Conservation (phyloP, 495 filamentous ascomycete species). For the Chaetomidium leptoderma region DNA sequence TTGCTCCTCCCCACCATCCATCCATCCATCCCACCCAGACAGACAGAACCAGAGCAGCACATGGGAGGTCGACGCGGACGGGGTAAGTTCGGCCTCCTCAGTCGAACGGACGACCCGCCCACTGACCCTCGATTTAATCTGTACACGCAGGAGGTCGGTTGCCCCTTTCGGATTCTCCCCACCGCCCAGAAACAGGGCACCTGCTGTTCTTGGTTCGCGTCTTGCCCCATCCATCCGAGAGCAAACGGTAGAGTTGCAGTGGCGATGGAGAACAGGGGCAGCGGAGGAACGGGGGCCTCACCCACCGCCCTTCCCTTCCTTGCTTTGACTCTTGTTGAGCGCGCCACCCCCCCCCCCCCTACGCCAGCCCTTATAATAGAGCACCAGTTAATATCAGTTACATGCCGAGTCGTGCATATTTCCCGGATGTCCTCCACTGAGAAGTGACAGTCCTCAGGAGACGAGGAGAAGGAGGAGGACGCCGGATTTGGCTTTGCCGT, state of each 20-base stretch:
- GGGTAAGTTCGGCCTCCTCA: background rate
- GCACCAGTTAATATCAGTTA: background rate
- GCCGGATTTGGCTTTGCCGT: background rate
- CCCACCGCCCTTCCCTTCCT: background rate
- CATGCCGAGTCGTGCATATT: background rate
- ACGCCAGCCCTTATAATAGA: background rate
- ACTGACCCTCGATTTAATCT: conserved; percentile 1
- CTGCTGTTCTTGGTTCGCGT: conserved; percentile 5
- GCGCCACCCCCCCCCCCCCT: background rate
- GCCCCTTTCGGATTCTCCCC: conserved; percentile 1
- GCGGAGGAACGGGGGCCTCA: background rate
- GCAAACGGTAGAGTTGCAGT: background rate
- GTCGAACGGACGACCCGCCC: background rate
- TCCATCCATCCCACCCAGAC: conserved; percentile 6
- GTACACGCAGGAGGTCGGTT: background rate
- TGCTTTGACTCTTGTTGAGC: background rate
- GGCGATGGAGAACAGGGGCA: background rate
- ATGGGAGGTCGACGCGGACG: background rate
- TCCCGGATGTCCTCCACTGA: too few relatives aligned
- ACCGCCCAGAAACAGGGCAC: conserved; percentile 4
- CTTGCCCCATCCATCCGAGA: background rate
- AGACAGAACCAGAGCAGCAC: background rate
- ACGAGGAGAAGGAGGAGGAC: background rate
- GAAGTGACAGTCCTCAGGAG: background rate
- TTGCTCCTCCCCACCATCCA: background rate